phyloP scores from a whole-genome alignment of 164 flowering plant genomes.

The Akebia trifoliata region DNA sequence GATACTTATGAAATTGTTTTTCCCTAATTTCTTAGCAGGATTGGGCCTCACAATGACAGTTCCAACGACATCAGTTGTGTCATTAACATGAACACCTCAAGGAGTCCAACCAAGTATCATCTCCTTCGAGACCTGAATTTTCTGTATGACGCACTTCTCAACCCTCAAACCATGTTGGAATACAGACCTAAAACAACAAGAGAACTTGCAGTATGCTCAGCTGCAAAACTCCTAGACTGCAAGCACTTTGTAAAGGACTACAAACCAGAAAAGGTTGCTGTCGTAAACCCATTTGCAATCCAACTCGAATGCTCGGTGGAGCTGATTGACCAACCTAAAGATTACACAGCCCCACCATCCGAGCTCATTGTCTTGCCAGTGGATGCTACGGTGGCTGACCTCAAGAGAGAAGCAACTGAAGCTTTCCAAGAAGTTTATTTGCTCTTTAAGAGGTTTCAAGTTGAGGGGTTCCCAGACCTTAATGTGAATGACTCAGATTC shows the following conservation, averaged over 20 bases:
- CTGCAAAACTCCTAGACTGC: slow-evolving; percentile 61
- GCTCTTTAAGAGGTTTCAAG: slow-evolving; percentile 52
- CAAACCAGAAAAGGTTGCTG: slow-evolving; percentile 16
- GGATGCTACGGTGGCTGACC: slow-evolving; percentile 54
- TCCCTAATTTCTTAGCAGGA: slow-evolving; percentile 29
- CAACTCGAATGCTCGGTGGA: slow-evolving; percentile 44
- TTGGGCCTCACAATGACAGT: slow-evolving; percentile 22
- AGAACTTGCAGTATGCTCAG: slow-evolving; percentile 32
- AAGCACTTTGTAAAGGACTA: slow-evolving; percentile 78
- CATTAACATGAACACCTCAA: neutral
- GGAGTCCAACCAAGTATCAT: slow-evolving; percentile 38
- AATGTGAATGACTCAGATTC: slow-evolving; percentile 41
- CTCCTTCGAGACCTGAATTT: slow-evolving; percentile 43
- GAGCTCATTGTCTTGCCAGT: slow-evolving; percentile 44
- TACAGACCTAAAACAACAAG: slow-evolving; percentile 26
- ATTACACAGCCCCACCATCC: slow-evolving; percentile 41
- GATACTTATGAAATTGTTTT: neutral
- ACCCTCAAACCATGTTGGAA: slow-evolving; percentile 40
- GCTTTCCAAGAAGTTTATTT: slow-evolving; percentile 65
- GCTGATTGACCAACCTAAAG: slow-evolving; percentile 37
- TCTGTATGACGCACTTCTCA: slow-evolving; percentile 46
- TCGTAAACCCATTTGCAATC: slow-evolving; percentile 17
- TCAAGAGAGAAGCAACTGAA: slow-evolving; percentile 49
- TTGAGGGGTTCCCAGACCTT: slow-evolving; percentile 45
- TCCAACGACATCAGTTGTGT: neutral